Percentiles rank a stretch among this genome's conserved stretches.
Evolutionary conservation across 2,329 filamentous ascomycete genomes (phyloP).

Genomic region (Colletotrichum sp.): DNA sequence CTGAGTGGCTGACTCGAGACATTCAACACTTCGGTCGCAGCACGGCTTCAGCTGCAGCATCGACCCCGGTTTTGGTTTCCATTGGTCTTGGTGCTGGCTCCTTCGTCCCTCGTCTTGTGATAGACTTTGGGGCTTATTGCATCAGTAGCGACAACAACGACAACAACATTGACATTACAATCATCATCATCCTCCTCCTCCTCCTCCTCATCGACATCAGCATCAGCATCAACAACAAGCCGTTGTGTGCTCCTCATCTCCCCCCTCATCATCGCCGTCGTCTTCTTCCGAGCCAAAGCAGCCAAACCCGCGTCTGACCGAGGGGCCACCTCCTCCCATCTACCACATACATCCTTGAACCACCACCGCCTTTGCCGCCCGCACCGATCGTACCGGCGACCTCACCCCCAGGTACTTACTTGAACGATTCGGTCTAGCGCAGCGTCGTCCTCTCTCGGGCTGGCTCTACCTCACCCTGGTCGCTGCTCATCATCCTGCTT

Average conservation of each 20-base stretch:
- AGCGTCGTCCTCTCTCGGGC: background rate
- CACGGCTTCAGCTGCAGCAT: slow-evolving; percentile 2
- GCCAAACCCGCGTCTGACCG: slow-evolving; percentile 14
- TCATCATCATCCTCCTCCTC: background rate
- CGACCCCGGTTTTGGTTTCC: background rate
- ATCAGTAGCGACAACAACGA: background rate
- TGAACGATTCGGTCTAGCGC: background rate
- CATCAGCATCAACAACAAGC: background rate
- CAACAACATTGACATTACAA: background rate
- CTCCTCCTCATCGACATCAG: background rate
- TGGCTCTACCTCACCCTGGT: background rate
- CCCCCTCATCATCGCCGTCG: background rate
- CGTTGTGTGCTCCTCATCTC: background rate
- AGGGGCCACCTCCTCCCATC: background rate
- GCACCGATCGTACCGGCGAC: background rate
- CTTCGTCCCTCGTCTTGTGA: background rate
- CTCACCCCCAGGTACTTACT: background rate
- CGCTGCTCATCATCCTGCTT: background rate
- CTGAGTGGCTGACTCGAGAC: slow-evolving; percentile 6
- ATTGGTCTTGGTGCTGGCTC: background rate
- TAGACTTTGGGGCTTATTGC: background rate
- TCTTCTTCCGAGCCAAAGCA: background rate
- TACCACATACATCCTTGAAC: background rate
- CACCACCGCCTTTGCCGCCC: slow-evolving; percentile 16
- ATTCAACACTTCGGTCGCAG: background rate